These are phyloP conservation scores for Tillandsia fasciculata DNA, from an alignment of 176 grass and related monocot species.

Conservation along the genomic window DNA sequence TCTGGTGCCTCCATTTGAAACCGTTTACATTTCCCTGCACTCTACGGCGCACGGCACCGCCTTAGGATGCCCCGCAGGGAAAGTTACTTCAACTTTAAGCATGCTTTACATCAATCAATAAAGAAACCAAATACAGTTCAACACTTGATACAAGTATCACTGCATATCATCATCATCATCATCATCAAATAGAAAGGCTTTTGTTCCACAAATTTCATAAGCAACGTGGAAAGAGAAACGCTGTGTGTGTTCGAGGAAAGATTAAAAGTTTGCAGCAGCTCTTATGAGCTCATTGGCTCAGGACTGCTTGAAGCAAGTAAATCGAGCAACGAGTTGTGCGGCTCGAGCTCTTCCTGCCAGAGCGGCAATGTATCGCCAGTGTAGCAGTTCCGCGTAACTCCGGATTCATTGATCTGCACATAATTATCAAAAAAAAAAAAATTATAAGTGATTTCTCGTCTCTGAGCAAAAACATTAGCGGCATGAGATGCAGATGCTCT, in stretches of 20 bases:
- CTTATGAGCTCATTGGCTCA: conserved; percentile 63
- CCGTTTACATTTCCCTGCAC: too few species aligned
- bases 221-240: neutral
- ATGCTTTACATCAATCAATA: too few species aligned
- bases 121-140: neutral
- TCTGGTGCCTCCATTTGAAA: too few species aligned
- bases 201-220: neutral
- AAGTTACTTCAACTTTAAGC: too few species aligned
- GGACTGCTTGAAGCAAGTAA: conserved; percentile 52
- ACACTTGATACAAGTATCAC: neutral
- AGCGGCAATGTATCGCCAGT: conserved; percentile 59
- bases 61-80: too few species aligned
- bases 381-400: conserved; percentile 71
- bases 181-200: neutral
- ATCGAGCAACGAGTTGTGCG: conserved; percentile 69
- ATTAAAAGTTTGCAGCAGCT: neutral
- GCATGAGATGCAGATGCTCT: neutral
- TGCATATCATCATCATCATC: too few species aligned
- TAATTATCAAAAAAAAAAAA: conserved; percentile 2
- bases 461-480: neutral
- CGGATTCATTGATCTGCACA: conserved; percentile 55
- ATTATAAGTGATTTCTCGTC: neutral
- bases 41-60: too few species aligned
- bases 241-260: neutral
- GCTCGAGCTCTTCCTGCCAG: conserved; percentile 85